These are phyloP conservation scores for Prototheca cutis DNA, from an alignment of 163 green algal genomes.

Conservation along the genomic window DNA sequence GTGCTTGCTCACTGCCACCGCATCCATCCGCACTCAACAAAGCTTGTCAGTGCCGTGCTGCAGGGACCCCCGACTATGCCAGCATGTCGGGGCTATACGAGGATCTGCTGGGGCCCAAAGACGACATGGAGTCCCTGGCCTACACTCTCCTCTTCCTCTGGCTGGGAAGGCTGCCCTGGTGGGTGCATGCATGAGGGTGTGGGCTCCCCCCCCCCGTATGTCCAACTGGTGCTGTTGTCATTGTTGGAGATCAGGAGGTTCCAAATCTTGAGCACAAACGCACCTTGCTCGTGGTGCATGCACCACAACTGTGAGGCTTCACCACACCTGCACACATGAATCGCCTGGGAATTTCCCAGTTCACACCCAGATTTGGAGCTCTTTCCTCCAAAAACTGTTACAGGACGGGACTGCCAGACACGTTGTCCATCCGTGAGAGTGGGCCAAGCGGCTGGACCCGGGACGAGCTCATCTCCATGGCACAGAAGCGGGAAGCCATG, in stretches of 20 bases:
- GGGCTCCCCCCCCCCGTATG: too few species aligned
- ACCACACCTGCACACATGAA: too few species aligned
- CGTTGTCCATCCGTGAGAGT: neutral
- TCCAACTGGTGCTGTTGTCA: too few species aligned
- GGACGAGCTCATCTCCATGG: conserved; percentile 6
- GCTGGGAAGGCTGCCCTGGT: conserved; percentile 15
- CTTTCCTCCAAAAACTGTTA: neutral
- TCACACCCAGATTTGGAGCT: neutral
- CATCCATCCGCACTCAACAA: neutral
- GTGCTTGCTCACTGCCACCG: neutral
- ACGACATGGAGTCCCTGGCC: conserved; percentile 27
- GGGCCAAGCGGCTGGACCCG: neutral
- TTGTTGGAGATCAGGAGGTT: neutral
- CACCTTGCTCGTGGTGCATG: too few species aligned
- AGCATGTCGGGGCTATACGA: conserved; percentile 3
- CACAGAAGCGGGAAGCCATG: neutral
- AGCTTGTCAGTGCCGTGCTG: conserved; percentile 6
- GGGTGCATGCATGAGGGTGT: neutral
- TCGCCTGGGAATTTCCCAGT: too few species aligned
- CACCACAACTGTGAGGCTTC: too few species aligned
- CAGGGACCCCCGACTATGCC: conserved; percentile 26
- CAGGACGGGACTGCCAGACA: neutral
- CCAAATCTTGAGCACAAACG: neutral
- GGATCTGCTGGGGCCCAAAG: neutral
- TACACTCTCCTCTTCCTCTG: conserved; percentile 31